Conservation (phyloP, 371 early-diverging fungal species). For the Apophysomyces sp. region DNA sequence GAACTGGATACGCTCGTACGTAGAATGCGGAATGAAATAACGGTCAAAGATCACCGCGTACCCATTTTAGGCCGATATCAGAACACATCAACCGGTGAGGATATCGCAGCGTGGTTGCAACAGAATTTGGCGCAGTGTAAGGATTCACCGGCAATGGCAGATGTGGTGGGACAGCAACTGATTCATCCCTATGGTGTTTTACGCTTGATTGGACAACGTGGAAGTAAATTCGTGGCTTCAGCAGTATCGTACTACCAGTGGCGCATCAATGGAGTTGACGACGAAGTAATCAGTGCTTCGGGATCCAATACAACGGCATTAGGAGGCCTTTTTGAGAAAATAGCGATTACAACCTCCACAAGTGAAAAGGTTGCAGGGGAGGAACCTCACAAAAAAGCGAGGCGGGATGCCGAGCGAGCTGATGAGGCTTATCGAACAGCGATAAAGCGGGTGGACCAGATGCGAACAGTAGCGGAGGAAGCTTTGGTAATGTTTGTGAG, state of each 20-base stretch:
- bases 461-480: conserved; percentile 71
- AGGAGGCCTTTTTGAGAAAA: conserved; percentile 32
- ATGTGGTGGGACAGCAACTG: conserved; percentile 71
- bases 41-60: conserved; percentile 62
- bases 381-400: conserved; percentile 52
- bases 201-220: conserved; percentile 70
- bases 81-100: conserved; percentile 67
- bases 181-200: conserved; percentile 62
- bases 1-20: conserved; percentile 32
- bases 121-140: conserved; percentile 60
- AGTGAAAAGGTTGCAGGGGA: conserved; percentile 10
- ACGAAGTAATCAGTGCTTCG: conserved; percentile 19
- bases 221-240: conserved; percentile 65
- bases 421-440: conserved; percentile 63
- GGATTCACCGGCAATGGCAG: conserved; percentile 64
- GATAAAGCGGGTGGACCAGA: conserved; percentile 62
- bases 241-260: conserved; percentile 73
- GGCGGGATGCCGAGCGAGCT: conserved; percentile 63
- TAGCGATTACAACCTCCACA: conserved; percentile 12
- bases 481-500: conserved; percentile 46
- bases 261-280: conserved; percentile 37
- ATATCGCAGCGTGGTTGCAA: conserved; percentile 71
- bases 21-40: conserved; percentile 61
- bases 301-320: conserved; percentile 13
- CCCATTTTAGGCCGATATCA: conserved; percentile 72